phyloP scores from a whole-genome alignment of 2,329 filamentous ascomycete species.

The Clonostachys byssicola region DNA sequence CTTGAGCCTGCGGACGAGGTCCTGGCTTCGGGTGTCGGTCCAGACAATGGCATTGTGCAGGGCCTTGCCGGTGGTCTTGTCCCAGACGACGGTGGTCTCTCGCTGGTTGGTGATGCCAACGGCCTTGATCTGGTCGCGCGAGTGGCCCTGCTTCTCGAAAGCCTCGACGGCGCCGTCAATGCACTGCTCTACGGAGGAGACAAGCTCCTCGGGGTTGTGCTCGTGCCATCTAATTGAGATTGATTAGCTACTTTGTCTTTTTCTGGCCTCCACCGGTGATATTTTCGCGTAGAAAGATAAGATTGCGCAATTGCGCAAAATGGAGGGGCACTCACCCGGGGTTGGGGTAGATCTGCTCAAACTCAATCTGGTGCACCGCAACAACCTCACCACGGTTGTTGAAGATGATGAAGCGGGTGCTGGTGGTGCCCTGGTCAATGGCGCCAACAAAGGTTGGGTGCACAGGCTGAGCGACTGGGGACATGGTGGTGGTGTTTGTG shows the following conservation, averaged over 20 bases:
- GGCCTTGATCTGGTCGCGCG: constrained; percentile 63
- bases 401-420: constrained; percentile 82
- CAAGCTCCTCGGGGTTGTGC: constrained; percentile 73
- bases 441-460: constrained; percentile 58
- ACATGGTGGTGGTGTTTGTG: constrained; percentile 17
- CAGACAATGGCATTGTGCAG: constrained; percentile 81
- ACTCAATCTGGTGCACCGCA: constrained; percentile 71
- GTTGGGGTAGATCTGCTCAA: constrained; percentile 70
- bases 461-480: constrained; percentile 11
- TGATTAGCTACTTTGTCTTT: constrained; percentile 18
- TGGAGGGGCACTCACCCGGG: constrained; percentile 55
- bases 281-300: no score
- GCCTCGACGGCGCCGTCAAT: constrained; percentile 69
- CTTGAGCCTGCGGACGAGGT: constrained; percentile 71
- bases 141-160: constrained; percentile 66
- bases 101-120: constrained; percentile 82
- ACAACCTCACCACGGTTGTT: constrained; percentile 71
- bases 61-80: constrained; percentile 70
- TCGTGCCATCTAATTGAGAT: constrained; percentile 67
- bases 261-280: neutral
- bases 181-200: constrained; percentile 68
- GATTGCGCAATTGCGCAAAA: neutral
- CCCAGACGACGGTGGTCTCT: constrained; percentile 79
- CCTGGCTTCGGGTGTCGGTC: constrained; percentile 73
- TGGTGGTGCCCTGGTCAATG: constrained; percentile 79